Percentiles rank a stretch among this genome's conserved stretches.
Conservation (phyloP, 805 yeast genomes). For the Priceomyces castillae region DNA sequence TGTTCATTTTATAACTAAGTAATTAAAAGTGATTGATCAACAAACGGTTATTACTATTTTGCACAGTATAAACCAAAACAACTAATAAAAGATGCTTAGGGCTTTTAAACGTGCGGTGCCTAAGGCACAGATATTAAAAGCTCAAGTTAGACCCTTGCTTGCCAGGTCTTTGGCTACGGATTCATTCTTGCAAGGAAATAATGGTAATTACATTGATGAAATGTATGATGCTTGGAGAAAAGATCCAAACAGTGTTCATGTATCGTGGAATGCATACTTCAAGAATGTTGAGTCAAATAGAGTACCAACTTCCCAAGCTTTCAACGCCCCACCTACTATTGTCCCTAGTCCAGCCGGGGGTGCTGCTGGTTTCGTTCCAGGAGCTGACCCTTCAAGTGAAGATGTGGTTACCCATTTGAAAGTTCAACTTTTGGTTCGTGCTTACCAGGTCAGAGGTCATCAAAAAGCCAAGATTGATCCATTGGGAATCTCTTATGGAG, state of each 20-base stretch:
- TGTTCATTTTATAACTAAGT: not conserved
- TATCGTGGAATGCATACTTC: slow-evolving; percentile 96
- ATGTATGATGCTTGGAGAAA: slow-evolving; percentile 94
- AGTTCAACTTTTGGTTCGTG: slow-evolving; percentile 94
- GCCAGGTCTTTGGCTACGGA: slow-evolving; percentile 48
- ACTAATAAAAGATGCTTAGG: slow-evolving; percentile 32
- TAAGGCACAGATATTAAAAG: slow-evolving; percentile 32
- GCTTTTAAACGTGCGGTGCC: slow-evolving; percentile 39
- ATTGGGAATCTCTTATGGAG: slow-evolving; percentile 84
- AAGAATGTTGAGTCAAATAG: slow-evolving; percentile 75
- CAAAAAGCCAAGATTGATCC: slow-evolving; percentile 95
- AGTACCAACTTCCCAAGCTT: slow-evolving; percentile 73
- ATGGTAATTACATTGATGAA: slow-evolving; percentile 93
- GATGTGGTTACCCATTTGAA: slow-evolving; percentile 86
- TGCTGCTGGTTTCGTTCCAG: slow-evolving; percentile 60
- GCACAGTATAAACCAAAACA: slow-evolving; percentile 1
- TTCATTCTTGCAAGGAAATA: slow-evolving; percentile 76
- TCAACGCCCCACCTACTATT: slow-evolving; percentile 86
- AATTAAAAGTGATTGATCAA: not conserved
- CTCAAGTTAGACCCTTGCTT: slow-evolving; percentile 17
- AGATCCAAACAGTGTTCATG: slow-evolving; percentile 90
- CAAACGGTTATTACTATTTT: not conserved
- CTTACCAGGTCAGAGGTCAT: slow-evolving; percentile 98
- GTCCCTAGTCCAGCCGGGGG: slow-evolving; percentile 82
- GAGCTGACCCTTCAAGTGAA: slow-evolving; percentile 47